Conservation (phyloP, 441 rosid genomes). For the Erysimum pusillum region DNA sequence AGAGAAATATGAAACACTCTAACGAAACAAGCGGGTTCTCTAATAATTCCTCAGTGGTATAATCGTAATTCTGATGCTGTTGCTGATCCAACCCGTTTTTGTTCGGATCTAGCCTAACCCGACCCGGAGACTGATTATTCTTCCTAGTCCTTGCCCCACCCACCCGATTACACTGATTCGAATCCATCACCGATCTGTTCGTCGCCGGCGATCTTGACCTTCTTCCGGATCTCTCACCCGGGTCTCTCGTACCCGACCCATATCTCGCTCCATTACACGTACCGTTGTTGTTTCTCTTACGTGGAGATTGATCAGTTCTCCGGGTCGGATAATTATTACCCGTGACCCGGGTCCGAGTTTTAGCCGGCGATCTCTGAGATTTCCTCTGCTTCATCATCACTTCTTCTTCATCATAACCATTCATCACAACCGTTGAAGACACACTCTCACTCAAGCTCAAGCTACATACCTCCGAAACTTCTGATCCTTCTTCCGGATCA, state of each 20-base stretch:
- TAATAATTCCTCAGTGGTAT: slow-evolving; percentile 60
- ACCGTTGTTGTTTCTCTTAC: slow-evolving; percentile 47
- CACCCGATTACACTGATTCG: slow-evolving; percentile 47
- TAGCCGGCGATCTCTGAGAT: slow-evolving; percentile 61
- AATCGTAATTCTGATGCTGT: slow-evolving; percentile 16
- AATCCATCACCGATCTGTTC: slow-evolving; percentile 56
- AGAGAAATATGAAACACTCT: slow-evolving; percentile 92
- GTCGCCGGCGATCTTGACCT: slow-evolving; percentile 82
- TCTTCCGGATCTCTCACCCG: slow-evolving; percentile 70
- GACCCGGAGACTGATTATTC: slow-evolving; percentile 69
- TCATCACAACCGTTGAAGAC: slow-evolving; percentile 55
- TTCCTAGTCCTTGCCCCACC: slow-evolving; percentile 59
- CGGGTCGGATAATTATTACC: slow-evolving; percentile 62
- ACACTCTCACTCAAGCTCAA: slow-evolving; percentile 71
- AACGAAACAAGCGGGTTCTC: slow-evolving; percentile 85
- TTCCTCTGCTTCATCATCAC: slow-evolving; percentile 47
- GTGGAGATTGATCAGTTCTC: slow-evolving; percentile 63
- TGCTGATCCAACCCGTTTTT: slow-evolving; percentile 41
- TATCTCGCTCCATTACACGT: slow-evolving; percentile 50
- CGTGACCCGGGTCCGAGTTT: slow-evolving; percentile 48
- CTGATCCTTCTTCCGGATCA: slow-evolving; percentile 51
- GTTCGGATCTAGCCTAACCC: slow-evolving; percentile 50
- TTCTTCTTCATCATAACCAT: slow-evolving; percentile 51
- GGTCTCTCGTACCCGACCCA: slow-evolving; percentile 55
- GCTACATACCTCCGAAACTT: slow-evolving; percentile 74